These are phyloP conservation scores for Lizanozyma gosingica DNA, from an alignment of 1,139 yeast genomes.

Conservation along the genomic window DNA sequence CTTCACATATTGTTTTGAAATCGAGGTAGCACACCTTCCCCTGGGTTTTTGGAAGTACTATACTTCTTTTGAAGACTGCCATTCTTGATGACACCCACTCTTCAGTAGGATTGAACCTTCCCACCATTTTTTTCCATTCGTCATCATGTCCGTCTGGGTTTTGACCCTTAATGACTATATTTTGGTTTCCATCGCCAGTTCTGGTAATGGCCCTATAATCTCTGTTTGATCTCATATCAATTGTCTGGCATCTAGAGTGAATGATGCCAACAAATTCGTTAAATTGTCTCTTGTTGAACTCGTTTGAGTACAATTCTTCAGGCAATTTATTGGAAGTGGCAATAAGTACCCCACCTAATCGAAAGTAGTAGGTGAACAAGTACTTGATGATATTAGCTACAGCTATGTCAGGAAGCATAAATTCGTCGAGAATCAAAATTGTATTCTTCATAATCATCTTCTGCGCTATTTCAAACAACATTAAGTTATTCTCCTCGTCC, in stretches of 20 bases:
- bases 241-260: constrained; percentile 50
- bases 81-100: constrained; percentile 23
- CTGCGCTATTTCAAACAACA: constrained; percentile 59
- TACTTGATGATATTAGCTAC: constrained; percentile 61
- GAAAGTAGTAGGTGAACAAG: constrained; percentile 59
- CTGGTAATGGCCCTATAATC: constrained; percentile 48
- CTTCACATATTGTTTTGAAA: constrained; percentile 49
- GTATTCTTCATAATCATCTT: constrained; percentile 53
- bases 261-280: constrained; percentile 47
- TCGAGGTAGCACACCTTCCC: constrained; percentile 40
- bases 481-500: constrained; percentile 53
- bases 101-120: constrained; percentile 11
- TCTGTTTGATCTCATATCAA: constrained; percentile 50
- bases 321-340: constrained; percentile 69
- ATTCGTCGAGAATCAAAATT: constrained; percentile 58
- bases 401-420: constrained; percentile 67
- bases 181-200: constrained; percentile 12
- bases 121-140: constrained; percentile 27
- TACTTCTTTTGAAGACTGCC: constrained; percentile 46
- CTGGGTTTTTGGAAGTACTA: constrained; percentile 37
- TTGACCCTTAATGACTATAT: constrained; percentile 23
- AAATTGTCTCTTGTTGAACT: constrained; percentile 52
- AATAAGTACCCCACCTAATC: constrained; percentile 63
- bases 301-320: constrained; percentile 59
- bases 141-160: constrained; percentile 16